These are phyloP conservation scores for Aspergillus vadensis DNA, from an alignment of 2,329 filamentous ascomycete species.

Conservation along the genomic window DNA sequence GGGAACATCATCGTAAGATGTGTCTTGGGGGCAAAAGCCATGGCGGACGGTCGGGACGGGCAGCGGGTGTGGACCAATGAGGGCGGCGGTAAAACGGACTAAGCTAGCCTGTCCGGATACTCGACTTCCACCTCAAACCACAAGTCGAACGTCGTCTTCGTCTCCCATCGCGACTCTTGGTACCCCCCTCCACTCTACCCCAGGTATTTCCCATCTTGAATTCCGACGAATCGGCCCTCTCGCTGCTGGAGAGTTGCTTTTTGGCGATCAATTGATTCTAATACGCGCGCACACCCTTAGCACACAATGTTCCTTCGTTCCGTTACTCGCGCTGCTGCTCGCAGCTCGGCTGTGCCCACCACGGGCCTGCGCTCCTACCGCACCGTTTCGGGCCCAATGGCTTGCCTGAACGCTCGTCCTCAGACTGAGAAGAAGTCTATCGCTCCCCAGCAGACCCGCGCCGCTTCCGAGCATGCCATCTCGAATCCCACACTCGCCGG, in stretches of 20 bases:
- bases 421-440: constrained; percentile 36
- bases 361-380: constrained; percentile 37
- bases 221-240: constrained; percentile 28
- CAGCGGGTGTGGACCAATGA: constrained; percentile 37
- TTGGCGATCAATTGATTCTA: constrained; percentile 32
- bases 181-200: constrained; percentile 32
- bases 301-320: constrained; percentile 52
- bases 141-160: constrained; percentile 36
- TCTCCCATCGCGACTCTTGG: constrained; percentile 33
- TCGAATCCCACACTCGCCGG: constrained; percentile 96
- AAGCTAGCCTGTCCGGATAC: constrained; percentile 38
- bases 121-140: constrained; percentile 46
- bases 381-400: constrained; percentile 35
- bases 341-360: constrained; percentile 42
- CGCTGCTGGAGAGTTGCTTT: constrained; percentile 19
- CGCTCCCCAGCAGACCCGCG: constrained; percentile 54
- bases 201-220: constrained; percentile 26
- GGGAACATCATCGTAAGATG: constrained; percentile 21
- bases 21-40: constrained; percentile 14
- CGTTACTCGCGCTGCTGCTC: constrained; percentile 48
- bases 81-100: constrained; percentile 34
- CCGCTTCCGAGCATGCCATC: constrained; percentile 81
- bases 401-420: constrained; percentile 41
- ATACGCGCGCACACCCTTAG: constrained; percentile 30
- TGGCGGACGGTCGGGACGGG: constrained; percentile 18